Evolutionary conservation across 2,329 filamentous ascomycete genomes (phyloP).

Genomic region (Epichloe sp.): DNA sequence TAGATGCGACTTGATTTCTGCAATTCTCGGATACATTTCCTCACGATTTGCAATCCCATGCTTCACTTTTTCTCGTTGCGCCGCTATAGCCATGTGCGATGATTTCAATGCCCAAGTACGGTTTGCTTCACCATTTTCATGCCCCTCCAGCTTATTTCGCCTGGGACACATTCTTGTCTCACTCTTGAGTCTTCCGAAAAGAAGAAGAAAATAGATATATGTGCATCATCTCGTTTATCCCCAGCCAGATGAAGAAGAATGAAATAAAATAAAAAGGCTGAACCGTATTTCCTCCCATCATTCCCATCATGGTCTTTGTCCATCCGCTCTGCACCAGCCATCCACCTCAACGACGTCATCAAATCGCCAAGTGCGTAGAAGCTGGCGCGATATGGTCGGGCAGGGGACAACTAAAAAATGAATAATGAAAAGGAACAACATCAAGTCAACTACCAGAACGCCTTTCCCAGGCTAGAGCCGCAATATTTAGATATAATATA

Average conservation of each 20-base stretch:
- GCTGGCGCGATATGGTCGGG: neutral
- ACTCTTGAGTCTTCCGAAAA: neutral
- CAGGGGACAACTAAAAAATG: neutral
- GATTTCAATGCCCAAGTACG: neutral
- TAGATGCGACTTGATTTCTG: neutral
- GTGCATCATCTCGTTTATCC: neutral
- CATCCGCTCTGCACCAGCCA: neutral
- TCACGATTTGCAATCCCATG: too few relatives aligned
- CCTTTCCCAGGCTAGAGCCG: constrained; percentile 9
- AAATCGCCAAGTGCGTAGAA: constrained; percentile 1
- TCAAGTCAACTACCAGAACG: constrained; percentile 8
- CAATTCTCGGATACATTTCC: too few relatives aligned
- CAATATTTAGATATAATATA: constrained; percentile 5
- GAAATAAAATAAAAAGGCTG: neutral
- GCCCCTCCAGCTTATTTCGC: neutral
- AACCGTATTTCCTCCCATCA: neutral
- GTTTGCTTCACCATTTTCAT: neutral
- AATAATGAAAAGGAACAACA: neutral
- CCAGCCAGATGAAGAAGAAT: neutral
- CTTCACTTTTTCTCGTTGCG: too few relatives aligned
- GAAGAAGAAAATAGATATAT: neutral
- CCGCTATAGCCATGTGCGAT: too few relatives aligned
- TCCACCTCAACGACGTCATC: constrained; percentile 5
- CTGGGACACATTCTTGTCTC: neutral
- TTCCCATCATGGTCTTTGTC: neutral